These are phyloP conservation scores for Trifolium fragiferum DNA, from an alignment of 306 rosid genomes.

Conservation along the genomic window DNA sequence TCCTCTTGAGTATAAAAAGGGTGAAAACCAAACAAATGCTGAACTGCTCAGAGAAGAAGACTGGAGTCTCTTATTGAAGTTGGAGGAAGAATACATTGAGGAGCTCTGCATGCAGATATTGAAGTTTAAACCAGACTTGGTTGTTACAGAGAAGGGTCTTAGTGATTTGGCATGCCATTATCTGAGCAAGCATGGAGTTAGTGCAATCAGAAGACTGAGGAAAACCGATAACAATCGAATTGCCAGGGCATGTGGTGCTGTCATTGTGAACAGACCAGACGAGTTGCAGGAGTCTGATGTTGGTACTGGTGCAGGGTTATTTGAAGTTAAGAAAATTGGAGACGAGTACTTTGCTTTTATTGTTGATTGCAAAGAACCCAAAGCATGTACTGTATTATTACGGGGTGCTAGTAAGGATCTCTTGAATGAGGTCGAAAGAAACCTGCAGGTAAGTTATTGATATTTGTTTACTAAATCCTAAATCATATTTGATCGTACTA, in stretches of 20 bases:
- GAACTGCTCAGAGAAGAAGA: constrained; percentile 91
- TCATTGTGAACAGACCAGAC: constrained; percentile 92
- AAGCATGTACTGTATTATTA: constrained; percentile 83
- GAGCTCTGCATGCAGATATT: constrained; percentile 83
- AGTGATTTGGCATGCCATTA: constrained; percentile 98
- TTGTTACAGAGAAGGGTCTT: constrained; percentile 92
- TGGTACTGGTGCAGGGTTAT: constrained; percentile 93
- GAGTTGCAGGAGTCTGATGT: constrained; percentile 93
- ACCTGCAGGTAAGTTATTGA: constrained; percentile 69
- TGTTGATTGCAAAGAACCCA: constrained; percentile 92
- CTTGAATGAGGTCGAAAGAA: constrained; percentile 88
- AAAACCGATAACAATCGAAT: constrained; percentile 90
- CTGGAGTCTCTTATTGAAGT: constrained; percentile 80
- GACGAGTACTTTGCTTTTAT: constrained; percentile 81
- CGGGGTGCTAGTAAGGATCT: constrained; percentile 96
- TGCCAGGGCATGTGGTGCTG: constrained; percentile 95
- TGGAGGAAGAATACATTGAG: constrained; percentile 93
- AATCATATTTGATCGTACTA: constrained; percentile 13
- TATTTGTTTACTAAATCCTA: background rate
- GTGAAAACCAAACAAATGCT: constrained; percentile 96
- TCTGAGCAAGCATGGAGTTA: constrained; percentile 83
- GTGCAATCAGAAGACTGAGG: constrained; percentile 89
- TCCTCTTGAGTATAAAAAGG: constrained; percentile 94
- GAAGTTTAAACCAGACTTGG: constrained; percentile 89
- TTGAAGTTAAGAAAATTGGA: constrained; percentile 94